A percentile compares a stretch with the other conserved stretches of the same genome.
These are phyloP conservation scores for Smittium mucronatum DNA, from an alignment of 371 early-diverging fungal species.

Conservation along the genomic window DNA sequence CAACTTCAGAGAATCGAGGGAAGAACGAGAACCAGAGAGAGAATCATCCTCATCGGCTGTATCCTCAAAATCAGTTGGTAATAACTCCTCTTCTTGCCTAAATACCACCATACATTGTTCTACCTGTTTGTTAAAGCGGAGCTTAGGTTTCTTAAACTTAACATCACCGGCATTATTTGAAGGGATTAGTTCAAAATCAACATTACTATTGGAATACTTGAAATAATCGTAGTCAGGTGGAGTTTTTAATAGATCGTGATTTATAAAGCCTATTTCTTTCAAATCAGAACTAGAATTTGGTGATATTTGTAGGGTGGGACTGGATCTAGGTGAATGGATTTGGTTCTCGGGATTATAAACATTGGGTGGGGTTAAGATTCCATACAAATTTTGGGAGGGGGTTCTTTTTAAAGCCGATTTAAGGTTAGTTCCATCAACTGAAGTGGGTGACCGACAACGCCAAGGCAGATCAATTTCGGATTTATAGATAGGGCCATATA, in stretches of 20 bases:
- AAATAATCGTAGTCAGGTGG: background rate
- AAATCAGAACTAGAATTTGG: background rate
- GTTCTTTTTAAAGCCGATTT: conserved; percentile 11
- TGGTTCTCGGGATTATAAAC: background rate
- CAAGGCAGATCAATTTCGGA: conserved; percentile 25
- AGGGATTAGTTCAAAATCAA: background rate
- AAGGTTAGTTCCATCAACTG: background rate
- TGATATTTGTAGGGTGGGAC: background rate
- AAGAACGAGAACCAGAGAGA: background rate
- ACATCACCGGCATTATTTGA: background rate
- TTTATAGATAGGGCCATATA: conserved; percentile 30
- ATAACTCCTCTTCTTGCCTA: conserved; percentile 29
- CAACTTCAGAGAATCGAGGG: background rate
- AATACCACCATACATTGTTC: conserved; percentile 37
- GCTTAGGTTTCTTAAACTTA: conserved; percentile 16
- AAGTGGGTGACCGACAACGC: background rate
- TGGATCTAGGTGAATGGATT: conserved; percentile 5
- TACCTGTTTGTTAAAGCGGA: conserved; percentile 30
- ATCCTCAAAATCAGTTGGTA: conserved; percentile 27
- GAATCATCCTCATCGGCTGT: background rate
- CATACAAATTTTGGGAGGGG: background rate
- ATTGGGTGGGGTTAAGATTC: background rate
- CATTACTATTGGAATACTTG: too few species aligned
- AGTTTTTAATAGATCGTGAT: background rate
- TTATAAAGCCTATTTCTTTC: background rate